These are phyloP conservation scores for Leccinum sublutescens DNA, from an alignment of 768 basidiomycete genomes.

Conservation along the genomic window DNA sequence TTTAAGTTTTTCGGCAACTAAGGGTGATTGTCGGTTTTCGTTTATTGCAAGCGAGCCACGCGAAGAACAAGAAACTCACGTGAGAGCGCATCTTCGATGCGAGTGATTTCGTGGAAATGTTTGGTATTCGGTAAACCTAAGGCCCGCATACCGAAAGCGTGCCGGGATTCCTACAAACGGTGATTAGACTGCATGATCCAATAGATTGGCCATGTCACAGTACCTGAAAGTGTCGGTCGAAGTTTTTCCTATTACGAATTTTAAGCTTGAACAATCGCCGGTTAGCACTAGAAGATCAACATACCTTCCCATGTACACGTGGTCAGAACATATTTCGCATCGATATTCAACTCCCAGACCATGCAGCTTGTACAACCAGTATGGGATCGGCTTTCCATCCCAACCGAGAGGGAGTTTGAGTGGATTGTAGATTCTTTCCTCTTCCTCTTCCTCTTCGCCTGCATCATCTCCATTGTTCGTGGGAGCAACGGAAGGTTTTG, in stretches of 20 bases:
- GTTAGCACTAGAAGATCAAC: conserved; percentile 19
- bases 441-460: conserved; percentile 87
- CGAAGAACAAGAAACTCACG: conserved; percentile 50
- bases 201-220: conserved; percentile 12
- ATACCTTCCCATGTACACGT: conserved; percentile 93
- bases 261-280: conserved; percentile 15
- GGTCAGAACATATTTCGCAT: conserved; percentile 97
- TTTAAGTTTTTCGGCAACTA: conserved; percentile 97
- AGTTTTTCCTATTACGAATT: conserved; percentile 71
- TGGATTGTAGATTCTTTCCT: conserved; percentile 97
- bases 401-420: conserved; percentile 94
- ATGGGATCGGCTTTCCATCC: conserved; percentile 99
- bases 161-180: conserved; percentile 74
- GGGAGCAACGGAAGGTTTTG: conserved; percentile 48
- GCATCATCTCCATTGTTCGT: conserved; percentile 43
- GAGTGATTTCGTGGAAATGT: conserved; percentile 98
- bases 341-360: conserved; percentile 97
- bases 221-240: conserved; percentile 93
- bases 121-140: conserved; percentile 97
- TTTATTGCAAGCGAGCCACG: background rate
- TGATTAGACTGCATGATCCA: conserved; percentile 16
- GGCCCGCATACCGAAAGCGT: conserved; percentile 98
- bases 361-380: conserved; percentile 97
- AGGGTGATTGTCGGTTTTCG: background rate
- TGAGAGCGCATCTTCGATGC: conserved; percentile 93